Conservation (phyloP, 805 yeast genomes). For the Pichia cephalocereana region DNA sequence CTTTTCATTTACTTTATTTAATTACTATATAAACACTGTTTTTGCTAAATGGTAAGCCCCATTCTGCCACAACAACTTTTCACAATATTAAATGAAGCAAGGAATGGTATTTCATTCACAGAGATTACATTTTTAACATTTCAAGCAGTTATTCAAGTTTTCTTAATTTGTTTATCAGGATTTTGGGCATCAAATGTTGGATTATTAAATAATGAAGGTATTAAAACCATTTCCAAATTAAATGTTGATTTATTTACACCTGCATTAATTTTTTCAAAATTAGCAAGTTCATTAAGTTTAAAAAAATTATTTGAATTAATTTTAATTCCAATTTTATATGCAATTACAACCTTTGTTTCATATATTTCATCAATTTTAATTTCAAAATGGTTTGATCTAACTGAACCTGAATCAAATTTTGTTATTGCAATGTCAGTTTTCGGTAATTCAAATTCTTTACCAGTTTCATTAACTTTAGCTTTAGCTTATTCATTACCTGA, state of each 20-base stretch:
- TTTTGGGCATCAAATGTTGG: constrained; percentile 74
- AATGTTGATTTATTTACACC: constrained; percentile 95
- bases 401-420: constrained; percentile 73
- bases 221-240: constrained; percentile 62
- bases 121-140: constrained; percentile 61
- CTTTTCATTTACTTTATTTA: background rate
- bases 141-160: constrained; percentile 88
- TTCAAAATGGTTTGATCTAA: constrained; percentile 45
- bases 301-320: constrained; percentile 72
- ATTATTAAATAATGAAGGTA: constrained; percentile 60
- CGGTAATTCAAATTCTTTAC: constrained; percentile 91
- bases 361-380: constrained; percentile 50
- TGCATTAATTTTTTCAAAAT: constrained; percentile 81
- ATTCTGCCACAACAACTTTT: constrained; percentile 3
- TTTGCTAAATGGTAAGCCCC: background rate
- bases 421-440: constrained; percentile 96
- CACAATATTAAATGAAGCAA: constrained; percentile 2
- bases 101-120: constrained; percentile 14
- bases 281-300: constrained; percentile 57
- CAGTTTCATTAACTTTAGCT: constrained; percentile 82
- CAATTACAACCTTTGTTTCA: constrained; percentile 73
- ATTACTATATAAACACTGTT: too few species aligned
- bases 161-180: constrained; percentile 78
- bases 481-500: constrained; percentile 69
- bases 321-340: constrained; percentile 77